Evolutionary conservation across 139 green algal genomes (phyloP), one percentile per base, ranked within the genome.

Genomic region (Mychonastes homosphaera): DNA sequence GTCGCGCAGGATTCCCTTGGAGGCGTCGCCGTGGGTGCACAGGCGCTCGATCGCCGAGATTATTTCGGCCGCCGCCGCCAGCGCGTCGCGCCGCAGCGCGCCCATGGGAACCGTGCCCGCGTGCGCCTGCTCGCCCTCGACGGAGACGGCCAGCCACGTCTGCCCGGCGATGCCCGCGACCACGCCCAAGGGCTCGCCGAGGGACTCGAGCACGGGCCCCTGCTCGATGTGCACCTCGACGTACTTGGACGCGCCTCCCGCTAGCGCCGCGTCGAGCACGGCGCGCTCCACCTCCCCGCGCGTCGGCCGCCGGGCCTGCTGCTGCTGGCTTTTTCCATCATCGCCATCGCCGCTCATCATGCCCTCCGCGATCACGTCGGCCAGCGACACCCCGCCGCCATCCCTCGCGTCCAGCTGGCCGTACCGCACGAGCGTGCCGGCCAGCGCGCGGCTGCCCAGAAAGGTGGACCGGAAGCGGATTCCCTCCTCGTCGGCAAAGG

Each of bases 151-250:
- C 23, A 91, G 58, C 3, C 87, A 78, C 9, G 77, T 83, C 67
- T 95, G 90, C 0, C 85, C 90, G 3, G 88, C 79, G 13, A 97
- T 97, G 40, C 70, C 85, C 13, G 69, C 54, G 18, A 97, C 90
- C 3, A 86, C 73, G 1, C 79, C 90, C 26, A 96, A 47, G 2
- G 81, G 62, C 49, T 71, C n/a, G 16, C 47, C 64, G 0, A 43
- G 19, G 3, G 45, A 26, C 71, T 96, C 81, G 26, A 97, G 71
- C 9, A 89, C 69, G 0, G 88, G 88, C 3, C 90, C 90, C 63
- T 97, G 90, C 67, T 97, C 90, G 36, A 96, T 86, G 80, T 97
- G 90, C 6, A 95, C 75, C 72, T 97, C 88, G 23, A 97, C 67
- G 56, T 96, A 97, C 30, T 76, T 70, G 9, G 48, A 35, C 29